Base-by-base conservation (phyloP, 805 yeast species). In the Candida koratica region DNA sequence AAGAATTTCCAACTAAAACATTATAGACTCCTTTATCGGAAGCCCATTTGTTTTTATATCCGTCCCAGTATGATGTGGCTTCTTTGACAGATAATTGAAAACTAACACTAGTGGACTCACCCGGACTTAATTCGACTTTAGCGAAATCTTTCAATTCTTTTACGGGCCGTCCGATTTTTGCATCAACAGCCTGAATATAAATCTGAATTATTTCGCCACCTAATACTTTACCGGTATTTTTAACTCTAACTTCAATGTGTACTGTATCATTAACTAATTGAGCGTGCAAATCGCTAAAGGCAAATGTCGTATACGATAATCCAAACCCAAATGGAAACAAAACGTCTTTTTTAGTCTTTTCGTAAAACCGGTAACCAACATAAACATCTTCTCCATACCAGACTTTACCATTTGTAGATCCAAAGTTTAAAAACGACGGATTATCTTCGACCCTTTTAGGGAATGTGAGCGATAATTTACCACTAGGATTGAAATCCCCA, bases 241-340 rank as follows among this genome's bases (percentile, higher is more conserved):
- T 56, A 13, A 77, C 71, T 11, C 53, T 49, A 25, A 72, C 69
- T 3, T 60, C 39, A 4, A 61, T 69, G 1, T 46, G 53, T 8
- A 58, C 36, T 15, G 44, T 37, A 18, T 58, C 55, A 6, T 53
- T 63, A 10, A 49, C 55, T 15, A 43, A 48, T 4, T 25, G 14
- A 5, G 65, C 66, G 16, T 43, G 38, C 51, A 75, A 56, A 41
- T 69, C 55, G 6, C 56, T 49, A 41, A 72, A 52, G 20, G 53
- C 58, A 47, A 77, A 79, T 0, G 64, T 45, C 14, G 83, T 71
- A 59, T 77, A 79, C 1, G 84, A 77, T 42, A 78, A 64, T 32
- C 84, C 84, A 46, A 55, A 66, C 4, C 84, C 84, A 54, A 79
- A 80, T 28, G 83, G 79, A 62, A 69, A 79, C 32, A 70, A 60